Evolutionary conservation across 768 basidiomycete species (phyloP).

Genomic region (Kockovaella imperatae): DNA sequence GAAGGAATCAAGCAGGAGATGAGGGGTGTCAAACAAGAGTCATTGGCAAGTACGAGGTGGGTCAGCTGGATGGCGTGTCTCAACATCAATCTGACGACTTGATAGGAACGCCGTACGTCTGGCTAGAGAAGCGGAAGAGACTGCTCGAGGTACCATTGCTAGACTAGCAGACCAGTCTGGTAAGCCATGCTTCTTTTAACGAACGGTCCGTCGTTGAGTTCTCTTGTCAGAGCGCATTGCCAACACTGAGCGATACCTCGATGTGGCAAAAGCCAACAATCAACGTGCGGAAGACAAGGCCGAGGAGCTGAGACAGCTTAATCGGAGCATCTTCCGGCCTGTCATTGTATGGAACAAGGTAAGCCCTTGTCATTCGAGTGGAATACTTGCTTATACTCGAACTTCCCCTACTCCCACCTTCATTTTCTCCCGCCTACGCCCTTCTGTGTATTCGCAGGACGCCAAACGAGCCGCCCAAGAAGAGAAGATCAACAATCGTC

Average conservation of each 20-base stretch:
- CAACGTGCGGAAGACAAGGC: constrained; percentile 85
- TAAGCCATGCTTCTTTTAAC: constrained; percentile 44
- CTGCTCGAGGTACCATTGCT: constrained; percentile 70
- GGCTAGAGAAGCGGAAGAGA: constrained; percentile 94
- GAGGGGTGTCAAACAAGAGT: constrained; percentile 81
- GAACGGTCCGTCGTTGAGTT: constrained; percentile 1
- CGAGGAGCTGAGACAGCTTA: constrained; percentile 85
- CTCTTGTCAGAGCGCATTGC: constrained; percentile 53
- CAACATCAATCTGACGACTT: not conserved
- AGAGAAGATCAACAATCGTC: constrained; percentile 70
- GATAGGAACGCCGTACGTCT: constrained; percentile 72
- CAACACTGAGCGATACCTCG: constrained; percentile 89
- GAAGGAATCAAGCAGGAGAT: constrained; percentile 95
- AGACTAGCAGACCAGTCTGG: constrained; percentile 91
- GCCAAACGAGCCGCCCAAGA: constrained; percentile 81
- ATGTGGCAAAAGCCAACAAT: constrained; percentile 80
- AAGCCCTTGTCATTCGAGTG: constrained; percentile 2
- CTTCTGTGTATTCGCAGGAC: constrained; percentile 45
- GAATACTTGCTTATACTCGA: not conserved
- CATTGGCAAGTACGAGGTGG: constrained; percentile 67
- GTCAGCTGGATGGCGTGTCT: constrained; percentile 10
- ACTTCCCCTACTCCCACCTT: not conserved
- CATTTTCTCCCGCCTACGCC: not conserved
- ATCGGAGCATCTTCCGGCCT: constrained; percentile 88
- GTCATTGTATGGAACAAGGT: constrained; percentile 83